These are phyloP conservation scores for Halenospora varia DNA, from an alignment of 495 filamentous ascomycete genomes.

Conservation along the genomic window DNA sequence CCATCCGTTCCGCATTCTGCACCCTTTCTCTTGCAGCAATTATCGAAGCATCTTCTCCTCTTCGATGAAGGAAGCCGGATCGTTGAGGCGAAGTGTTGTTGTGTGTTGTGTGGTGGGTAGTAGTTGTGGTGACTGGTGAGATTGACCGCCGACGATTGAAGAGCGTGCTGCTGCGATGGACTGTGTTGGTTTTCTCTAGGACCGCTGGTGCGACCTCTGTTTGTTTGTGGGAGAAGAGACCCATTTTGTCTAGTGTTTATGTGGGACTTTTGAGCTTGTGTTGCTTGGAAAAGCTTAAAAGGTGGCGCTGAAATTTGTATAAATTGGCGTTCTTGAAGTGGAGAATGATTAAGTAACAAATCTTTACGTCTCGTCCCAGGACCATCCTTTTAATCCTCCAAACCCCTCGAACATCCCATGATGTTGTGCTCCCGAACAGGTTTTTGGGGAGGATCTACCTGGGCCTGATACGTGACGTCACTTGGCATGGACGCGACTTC, in stretches of 20 bases:
- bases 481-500: no score
- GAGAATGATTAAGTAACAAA: no score
- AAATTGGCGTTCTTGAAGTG: no score
- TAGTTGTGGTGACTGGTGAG: conserved; percentile 32
- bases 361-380: no score
- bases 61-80: conserved; percentile 20
- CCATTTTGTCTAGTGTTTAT: background rate
- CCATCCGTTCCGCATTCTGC: conserved; percentile 52
- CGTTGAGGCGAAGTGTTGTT: conserved; percentile 9
- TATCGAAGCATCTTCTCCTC: conserved; percentile 52
- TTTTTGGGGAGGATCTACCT: no score
- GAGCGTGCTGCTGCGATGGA: conserved; percentile 37
- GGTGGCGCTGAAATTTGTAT: no score
- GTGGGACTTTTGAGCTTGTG: no score
- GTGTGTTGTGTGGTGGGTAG: conserved; percentile 24
- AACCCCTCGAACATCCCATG: no score
- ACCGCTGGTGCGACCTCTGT: conserved; percentile 15
- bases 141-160: conserved; percentile 40
- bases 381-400: no score
- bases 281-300: no score
- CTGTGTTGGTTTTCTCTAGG: background rate
- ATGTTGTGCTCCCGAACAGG: no score
- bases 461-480: no score
- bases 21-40: conserved; percentile 52
- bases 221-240: background rate